phyloP scores from a whole-genome alignment of 225 moss, liverwort and hornwort species.

The Asterella californica region DNA sequence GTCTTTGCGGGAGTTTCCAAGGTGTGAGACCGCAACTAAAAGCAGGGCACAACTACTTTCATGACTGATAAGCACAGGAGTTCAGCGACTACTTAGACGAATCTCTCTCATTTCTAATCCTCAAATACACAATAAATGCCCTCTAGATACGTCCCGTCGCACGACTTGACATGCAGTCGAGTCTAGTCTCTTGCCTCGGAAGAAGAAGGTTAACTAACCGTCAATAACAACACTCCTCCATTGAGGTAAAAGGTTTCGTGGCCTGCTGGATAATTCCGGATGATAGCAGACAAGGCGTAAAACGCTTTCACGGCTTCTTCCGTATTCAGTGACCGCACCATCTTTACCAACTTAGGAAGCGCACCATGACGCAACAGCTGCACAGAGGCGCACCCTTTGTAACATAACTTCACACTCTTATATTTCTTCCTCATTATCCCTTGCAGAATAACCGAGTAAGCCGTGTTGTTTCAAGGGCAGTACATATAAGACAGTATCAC shows the following conservation, averaged over 20 bases:
- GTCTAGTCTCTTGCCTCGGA: background rate
- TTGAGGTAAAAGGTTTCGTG: slow-evolving; percentile 74
- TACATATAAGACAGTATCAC: background rate
- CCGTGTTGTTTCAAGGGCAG: background rate
- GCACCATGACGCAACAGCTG: slow-evolving; percentile 68
- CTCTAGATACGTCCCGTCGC: background rate
- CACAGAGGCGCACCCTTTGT: background rate
- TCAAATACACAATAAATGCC: no score
- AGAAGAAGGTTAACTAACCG: slow-evolving; percentile 40
- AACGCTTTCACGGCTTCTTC: slow-evolving; percentile 90
- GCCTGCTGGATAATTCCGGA: slow-evolving; percentile 76
- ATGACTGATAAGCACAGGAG: no score
- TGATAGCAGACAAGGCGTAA: slow-evolving; percentile 80
- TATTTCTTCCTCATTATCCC: background rate
- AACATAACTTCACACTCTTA: background rate
- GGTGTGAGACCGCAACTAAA: no score
- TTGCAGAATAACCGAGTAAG: background rate
- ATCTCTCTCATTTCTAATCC: no score
- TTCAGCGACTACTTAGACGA: no score
- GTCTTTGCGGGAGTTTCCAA: no score
- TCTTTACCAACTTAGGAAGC: slow-evolving; percentile 78
- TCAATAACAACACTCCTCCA: slow-evolving; percentile 66
- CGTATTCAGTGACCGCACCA: slow-evolving; percentile 57
- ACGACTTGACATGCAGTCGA: background rate
- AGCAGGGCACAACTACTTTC: no score